These are phyloP conservation scores for Diospyros kaki DNA, from an alignment of 148 eudicot genomes.

Conservation along the genomic window DNA sequence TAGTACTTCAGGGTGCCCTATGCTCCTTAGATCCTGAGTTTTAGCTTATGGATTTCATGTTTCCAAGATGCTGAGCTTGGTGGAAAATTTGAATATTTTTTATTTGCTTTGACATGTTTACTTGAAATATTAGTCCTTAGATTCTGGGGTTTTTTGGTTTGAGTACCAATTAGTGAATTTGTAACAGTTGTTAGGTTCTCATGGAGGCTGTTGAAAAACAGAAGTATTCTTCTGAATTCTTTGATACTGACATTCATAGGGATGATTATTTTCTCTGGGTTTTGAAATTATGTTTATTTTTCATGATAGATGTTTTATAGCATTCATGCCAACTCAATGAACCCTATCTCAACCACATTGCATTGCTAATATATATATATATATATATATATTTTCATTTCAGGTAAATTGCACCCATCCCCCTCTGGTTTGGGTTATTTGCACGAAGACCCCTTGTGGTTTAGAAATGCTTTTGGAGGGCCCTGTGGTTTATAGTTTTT, in stretches of 20 bases:
- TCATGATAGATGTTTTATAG: not conserved
- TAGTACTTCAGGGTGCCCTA: not conserved
- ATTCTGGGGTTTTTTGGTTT: not conserved
- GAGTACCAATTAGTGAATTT: no score
- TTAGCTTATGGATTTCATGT: not conserved
- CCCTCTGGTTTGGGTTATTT: no score
- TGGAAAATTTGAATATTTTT: not conserved
- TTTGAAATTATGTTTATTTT: not conserved
- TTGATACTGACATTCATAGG: not conserved
- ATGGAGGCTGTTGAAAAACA: slow-evolving; percentile 1
- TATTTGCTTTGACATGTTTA: not conserved
- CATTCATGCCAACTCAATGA: not conserved
- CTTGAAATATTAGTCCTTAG: not conserved
- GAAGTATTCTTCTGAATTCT: not conserved
- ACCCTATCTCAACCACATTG: no score
- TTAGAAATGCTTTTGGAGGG: no score
- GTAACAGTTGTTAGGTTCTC: not conserved
- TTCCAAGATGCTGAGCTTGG: not conserved
- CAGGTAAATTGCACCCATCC: no score
- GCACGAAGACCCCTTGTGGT: no score
- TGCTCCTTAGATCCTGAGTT: not conserved
- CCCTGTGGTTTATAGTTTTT: no score
- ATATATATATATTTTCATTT: no score
- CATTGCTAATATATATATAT: no score
- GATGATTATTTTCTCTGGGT: no score